Conservation (phyloP, 169 alveolate species). For the Cryptosporidium viatorum region DNA sequence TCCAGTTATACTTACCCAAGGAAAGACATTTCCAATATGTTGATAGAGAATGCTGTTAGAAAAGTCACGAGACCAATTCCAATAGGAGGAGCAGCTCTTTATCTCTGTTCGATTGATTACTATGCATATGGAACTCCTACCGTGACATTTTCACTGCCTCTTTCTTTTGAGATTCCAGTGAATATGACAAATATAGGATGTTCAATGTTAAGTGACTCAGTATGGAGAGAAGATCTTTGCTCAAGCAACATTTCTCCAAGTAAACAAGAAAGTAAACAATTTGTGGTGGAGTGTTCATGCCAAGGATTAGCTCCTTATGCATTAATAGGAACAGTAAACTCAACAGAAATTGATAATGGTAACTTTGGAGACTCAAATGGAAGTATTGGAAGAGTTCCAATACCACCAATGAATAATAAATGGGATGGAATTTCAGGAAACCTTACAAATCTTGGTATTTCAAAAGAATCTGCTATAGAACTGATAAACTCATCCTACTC, state of each 20-base stretch:
- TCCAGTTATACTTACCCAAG: constrained; percentile 37
- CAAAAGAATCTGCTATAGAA: constrained; percentile 42
- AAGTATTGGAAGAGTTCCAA: constrained; percentile 16
- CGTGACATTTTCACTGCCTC: constrained; percentile 58
- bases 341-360: constrained; percentile 34
- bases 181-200: constrained; percentile 51
- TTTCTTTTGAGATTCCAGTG: constrained; percentile 71
- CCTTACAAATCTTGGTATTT: constrained; percentile 37
- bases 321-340: constrained; percentile 16
- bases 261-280: constrained; percentile 61
- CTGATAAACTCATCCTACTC: constrained; percentile 51
- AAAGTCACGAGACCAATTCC: constrained; percentile 20
- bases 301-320: constrained; percentile 68
- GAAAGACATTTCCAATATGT: constrained; percentile 21
- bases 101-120: constrained; percentile 59
- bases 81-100: constrained; percentile 48
- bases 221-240: constrained; percentile 60
- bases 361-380: constrained; percentile 17
- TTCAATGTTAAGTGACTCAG: constrained; percentile 35
- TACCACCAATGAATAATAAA: constrained; percentile 64
- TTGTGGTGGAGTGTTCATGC: constrained; percentile 61
- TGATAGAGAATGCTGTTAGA: constrained; percentile 28
- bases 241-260: constrained; percentile 50
- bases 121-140: constrained; percentile 38
- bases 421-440: constrained; percentile 68